Base-by-base conservation (phyloP, 805 yeast genomes). In the Yarrowia deformans region DNA sequence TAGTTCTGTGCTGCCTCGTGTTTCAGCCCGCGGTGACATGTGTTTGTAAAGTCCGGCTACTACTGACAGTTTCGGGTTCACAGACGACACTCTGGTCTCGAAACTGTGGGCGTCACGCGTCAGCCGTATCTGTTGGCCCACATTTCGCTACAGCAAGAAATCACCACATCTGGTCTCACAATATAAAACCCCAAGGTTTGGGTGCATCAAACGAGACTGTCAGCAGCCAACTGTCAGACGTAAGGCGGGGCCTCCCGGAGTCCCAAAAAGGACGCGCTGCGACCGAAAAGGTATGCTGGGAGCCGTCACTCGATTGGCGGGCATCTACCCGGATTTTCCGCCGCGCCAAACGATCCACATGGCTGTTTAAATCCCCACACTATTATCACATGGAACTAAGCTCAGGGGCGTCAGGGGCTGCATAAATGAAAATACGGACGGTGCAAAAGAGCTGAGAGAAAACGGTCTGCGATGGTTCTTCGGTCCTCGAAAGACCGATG, bases 351-450 rank as follows among this genome's bases (percentile, higher is more conserved):
- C 29, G 29, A 12, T 12, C 29, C 19, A 19, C 5, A 9, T 8
- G 14, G 9, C 12, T 13, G 9, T 14, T 32, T 10, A 10, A 16
- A 5, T 4, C 19, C 29, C n/a, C 16, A 7, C 23, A 18, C 14
- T 19, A 54, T 39, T 39, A 32, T 54, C 60, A 54, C 60, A 39
- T 54, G 60, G 45, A 54, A 54, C 60, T 54, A 54, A 23, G 60
- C 60, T 54, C 60, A 54, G 60, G 60, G 60, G 60, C 60, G 45
- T 23, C 60, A 54, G 60, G 60, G 60, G 60, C 45, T 37, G 60
- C 45, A 54, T 54, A 39, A 49, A 49, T 32, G 54, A 49, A 40
- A 40, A 40, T 14, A 40, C n/a, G 2, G 37, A 8, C 8, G 37
- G 10, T 9, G 10, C 10, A 34, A 34, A 34, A 9, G 10, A 34